Percentiles rank a stretch among this genome's conserved stretches.
phyloP scores from a whole-genome alignment of 306 rosid species.

The Medicago lupulina region DNA sequence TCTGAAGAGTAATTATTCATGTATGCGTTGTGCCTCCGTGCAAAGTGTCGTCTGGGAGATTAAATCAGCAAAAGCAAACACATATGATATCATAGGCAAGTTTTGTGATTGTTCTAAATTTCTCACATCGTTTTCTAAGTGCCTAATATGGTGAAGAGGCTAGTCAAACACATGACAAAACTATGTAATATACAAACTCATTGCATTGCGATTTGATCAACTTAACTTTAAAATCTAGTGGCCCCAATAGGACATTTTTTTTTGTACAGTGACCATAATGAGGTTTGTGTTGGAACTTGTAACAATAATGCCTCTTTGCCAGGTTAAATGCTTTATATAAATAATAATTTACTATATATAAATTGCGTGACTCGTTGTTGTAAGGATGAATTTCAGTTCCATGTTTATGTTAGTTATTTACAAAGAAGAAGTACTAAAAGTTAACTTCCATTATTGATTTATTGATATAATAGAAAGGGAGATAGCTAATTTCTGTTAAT shows the following conservation, averaged over 20 bases:
- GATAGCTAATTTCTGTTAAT: neutral
- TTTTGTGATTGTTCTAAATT: slow-evolving; percentile 58
- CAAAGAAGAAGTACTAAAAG: neutral
- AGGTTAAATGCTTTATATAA: slow-evolving; percentile 41
- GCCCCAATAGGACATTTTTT: slow-evolving; percentile 46
- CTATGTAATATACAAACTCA: slow-evolving; percentile 45
- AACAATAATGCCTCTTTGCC: slow-evolving; percentile 53
- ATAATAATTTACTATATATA: slow-evolving; percentile 33
- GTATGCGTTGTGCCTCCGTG: slow-evolving; percentile 33
- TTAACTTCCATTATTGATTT: neutral
- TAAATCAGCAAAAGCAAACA: slow-evolving; percentile 44
- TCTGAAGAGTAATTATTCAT: slow-evolving; percentile 29
- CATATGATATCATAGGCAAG: slow-evolving; percentile 46
- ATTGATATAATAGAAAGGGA: neutral
- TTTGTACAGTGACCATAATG: slow-evolving; percentile 53
- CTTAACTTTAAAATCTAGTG: slow-evolving; percentile 52
- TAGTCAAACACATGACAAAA: slow-evolving; percentile 53
- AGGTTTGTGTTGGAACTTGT: slow-evolving; percentile 65
- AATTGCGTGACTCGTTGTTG: slow-evolving; percentile 29
- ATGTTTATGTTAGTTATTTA: slow-evolving; percentile 2
- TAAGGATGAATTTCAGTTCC: slow-evolving; percentile 38
- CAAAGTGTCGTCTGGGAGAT: slow-evolving; percentile 53
- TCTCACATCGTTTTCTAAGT: slow-evolving; percentile 55
- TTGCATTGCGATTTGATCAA: slow-evolving; percentile 39
- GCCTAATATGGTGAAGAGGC: slow-evolving; percentile 50